Evolutionary conservation across 768 basidiomycete genomes (phyloP), one percentile per base, ranked within the genome.

Genomic region (Lepiota venenata): DNA sequence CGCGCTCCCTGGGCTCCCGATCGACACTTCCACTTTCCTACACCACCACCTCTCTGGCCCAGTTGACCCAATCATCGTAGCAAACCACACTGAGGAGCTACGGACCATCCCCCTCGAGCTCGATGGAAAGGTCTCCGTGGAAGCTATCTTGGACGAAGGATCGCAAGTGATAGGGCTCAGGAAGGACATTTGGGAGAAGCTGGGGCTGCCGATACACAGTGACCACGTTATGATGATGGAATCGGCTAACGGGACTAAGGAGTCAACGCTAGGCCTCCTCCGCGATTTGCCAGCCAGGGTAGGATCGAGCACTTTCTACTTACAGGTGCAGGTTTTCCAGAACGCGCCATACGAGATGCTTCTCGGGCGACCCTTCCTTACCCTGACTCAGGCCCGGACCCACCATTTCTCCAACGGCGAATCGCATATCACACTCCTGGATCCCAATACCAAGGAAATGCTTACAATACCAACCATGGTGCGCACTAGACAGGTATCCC

Each of bases 291-390:
- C 35, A 8, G 52, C 63, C 7, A 60, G 63, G n/a, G n/a, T n/a
- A 1, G 48, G 55, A 2, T 52, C n/a, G n/a, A n/a, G 52, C 4
- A 36, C 40, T 2, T 60, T 66, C 15, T 62, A 60, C 20, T 35
- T 66, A 0, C 65, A 66, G 22, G 58, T 50, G 2, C 62, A 66
- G 21, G 60, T 66, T 1, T 43, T 64, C 20, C 50, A 62, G 5
- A 40, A 58, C 20, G 61, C 58, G 3, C 55, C 63, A 1, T 66
- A 64, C 21, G 56, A 65, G n/a, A 35, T 66, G 22, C 56, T 66
- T 0, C 48, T 66, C 0, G 61, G 64, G 8, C 52, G 56, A 6
- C 63, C 64, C 0, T 66, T 66, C 56, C 54, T 58, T 16, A 52
- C 52, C 2, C 55, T 61, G 11, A 50, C 61, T 0, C 25, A 59